phyloP scores from a whole-genome alignment of 768 basidiomycete genomes.

The Mycena crocata region DNA sequence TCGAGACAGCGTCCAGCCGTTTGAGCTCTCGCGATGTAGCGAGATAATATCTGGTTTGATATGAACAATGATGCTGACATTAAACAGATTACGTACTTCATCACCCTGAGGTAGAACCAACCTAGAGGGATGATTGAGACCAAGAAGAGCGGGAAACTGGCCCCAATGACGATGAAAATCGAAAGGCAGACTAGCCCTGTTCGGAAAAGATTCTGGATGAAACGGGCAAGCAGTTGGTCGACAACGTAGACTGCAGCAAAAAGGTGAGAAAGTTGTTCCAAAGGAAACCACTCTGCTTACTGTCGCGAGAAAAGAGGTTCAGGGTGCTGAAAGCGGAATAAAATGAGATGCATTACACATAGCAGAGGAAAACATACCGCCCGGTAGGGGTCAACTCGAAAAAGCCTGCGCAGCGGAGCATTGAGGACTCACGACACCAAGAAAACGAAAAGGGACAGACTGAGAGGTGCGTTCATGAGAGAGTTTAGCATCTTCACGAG shows the following conservation, averaged over 20 bases:
- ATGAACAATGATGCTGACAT: conserved; percentile 8
- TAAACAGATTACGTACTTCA: conserved; percentile 64
- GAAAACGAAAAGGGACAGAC: too few relatives aligned
- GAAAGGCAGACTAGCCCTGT: conserved; percentile 70
- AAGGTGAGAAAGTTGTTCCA: neutral
- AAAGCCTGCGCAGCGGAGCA: conserved; percentile 87
- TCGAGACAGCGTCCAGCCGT: conserved; percentile 88
- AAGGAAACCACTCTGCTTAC: conserved; percentile 29
- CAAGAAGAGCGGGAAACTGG: conserved; percentile 86
- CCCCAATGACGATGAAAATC: conserved; percentile 78
- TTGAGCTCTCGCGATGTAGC: conserved; percentile 89
- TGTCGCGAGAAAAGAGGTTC: conserved; percentile 93
- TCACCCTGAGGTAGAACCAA: conserved; percentile 84
- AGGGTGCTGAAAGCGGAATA: conserved; percentile 65
- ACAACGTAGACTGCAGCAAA: conserved; percentile 66
- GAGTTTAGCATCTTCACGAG: conserved; percentile 75
- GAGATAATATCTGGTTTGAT: conserved; percentile 79
- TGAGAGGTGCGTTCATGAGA: conserved; percentile 83
- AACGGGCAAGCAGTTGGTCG: conserved; percentile 84
- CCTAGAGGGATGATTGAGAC: conserved; percentile 79
- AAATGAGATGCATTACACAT: neutral
- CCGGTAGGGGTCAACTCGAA: conserved; percentile 93
- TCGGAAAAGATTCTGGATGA: conserved; percentile 77
- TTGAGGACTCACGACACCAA: too few relatives aligned
- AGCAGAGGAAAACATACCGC: conserved; percentile 55